Base-by-base conservation (phyloP, 768 basidiomycete genomes). In the Trametes gibbosa region DNA sequence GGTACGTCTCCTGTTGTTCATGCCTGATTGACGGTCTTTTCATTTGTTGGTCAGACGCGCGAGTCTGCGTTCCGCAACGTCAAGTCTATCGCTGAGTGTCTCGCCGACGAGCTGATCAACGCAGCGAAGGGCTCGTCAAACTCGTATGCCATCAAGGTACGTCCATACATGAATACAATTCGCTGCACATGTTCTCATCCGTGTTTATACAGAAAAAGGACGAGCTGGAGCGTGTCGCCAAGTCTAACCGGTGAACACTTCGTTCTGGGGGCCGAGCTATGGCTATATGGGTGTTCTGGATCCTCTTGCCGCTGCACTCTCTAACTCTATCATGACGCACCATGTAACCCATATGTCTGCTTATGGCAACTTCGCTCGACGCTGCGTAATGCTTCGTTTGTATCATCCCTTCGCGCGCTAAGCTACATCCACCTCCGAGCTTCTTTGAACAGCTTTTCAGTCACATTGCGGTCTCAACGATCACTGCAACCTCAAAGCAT, bases 41-140 rank as follows among this genome's bases (percentile, higher is more conserved):
- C 58, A 57, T 50, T 17, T n/a, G 32, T 29, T 45, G 21, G 59
- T 25, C 66, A 97, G 94, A 97, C 96, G 64, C 97, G 97, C 73
- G 97, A 99, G 79, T 98, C 96, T 46, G 95, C 97, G 53, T 99
- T 99, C 94, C 93, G 97, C 78, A 99, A 99, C 80, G 92, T 98
- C 70, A 99, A 99, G 79, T 97, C 95, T 61, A 90, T 99, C 69
- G 95, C 97, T 61, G 96, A 98, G 80, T 98, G 96, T 79, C 84
- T 98, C 53, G 96, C 97, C 61, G 97, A 98, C 74, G 97, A 99
- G 77, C 89, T 98, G 71, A 98, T 98, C 84, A 99, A 99, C 76
- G 97, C 97, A 53, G 97, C 96, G 65, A 98, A 99, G 82, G 97
- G 97, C 65, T 98, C 97, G 50, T 98, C 95, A 71, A 99, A 99